Evolutionary conservation across 495 filamentous ascomycete genomes (phyloP), one percentile per base, ranked within the genome.

Genomic region (Aspergillus egyptiacus): DNA sequence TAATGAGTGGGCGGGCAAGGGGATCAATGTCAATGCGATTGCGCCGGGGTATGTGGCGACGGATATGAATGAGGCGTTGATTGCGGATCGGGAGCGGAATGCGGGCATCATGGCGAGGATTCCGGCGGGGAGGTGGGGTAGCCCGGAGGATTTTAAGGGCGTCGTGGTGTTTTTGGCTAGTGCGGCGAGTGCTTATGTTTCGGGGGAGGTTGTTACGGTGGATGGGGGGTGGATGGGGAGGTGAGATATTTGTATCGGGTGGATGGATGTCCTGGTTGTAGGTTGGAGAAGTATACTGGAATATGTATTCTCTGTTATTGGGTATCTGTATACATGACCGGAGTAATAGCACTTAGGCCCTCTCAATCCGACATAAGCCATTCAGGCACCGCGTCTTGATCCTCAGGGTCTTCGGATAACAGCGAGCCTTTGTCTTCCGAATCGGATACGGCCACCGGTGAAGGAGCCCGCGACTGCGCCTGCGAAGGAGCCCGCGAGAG

Each of bases 141-240:
- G 14, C 15, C 36, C 17, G 41, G 34, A 46, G 27, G 13, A 53
- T 41, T 38, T 46, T 33, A 18, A 5, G 15, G 20, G 11, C 2
- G 18, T 14, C 23, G 23, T 42, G 23, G 13, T 15, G 39, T 19
- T 46, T 45, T 31, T 33, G 48, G 31, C 70, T 8, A 65, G 69
- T 33, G 54, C 67, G 63, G 84, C 83, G 15, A 85, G 85, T 59
- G 75, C 66, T n/a, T 93, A 93, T 72, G 83, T 95, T 23, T 84
- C 74, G 51, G 89, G 89, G 11, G 85, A 93, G 64, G 70, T 85
- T 0, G 42, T 90, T 51, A 82, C 84, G 18, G 86, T 95, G 37
- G 88, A 94, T 71, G 88, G 88, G 9, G 88, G 88, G 20, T 93
- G 88, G 88, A 91, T 93, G 88, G 88, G 85, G 2, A 66, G 88